Conservation (phyloP, 345 rosid species). For the Sisymbrium altissimum region DNA sequence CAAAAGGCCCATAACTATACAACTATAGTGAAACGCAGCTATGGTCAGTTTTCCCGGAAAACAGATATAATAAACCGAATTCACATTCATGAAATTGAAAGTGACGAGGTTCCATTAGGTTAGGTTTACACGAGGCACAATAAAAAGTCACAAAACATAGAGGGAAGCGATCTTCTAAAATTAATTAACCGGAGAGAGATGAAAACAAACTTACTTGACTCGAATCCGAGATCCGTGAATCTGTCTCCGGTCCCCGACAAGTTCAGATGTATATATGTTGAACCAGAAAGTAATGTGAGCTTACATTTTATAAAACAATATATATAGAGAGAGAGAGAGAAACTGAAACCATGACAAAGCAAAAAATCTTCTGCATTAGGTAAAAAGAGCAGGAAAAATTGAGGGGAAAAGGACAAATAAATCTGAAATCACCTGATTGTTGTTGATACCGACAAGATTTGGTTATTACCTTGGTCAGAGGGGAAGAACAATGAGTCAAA, state of each 20-base stretch:
- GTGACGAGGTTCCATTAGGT: not conserved
- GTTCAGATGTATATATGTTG: not conserved
- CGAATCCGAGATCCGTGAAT: not conserved
- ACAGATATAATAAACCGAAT: not conserved
- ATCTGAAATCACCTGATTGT: slow-evolving; percentile 1
- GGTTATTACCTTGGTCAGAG: slow-evolving; percentile 19
- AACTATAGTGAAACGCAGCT: not conserved
- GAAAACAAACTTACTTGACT: not conserved
- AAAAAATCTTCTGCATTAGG: slow-evolving; percentile 13
- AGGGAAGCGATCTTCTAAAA: not conserved
- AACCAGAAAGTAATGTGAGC: not conserved
- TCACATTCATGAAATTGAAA: not conserved
- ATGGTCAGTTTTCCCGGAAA: not conserved
- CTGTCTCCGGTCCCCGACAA: not conserved
- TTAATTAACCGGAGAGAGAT: not conserved
- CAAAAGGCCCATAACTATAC: not conserved
- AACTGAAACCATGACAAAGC: not conserved
- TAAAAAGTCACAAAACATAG: not conserved
- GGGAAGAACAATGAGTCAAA: slow-evolving; percentile 12
- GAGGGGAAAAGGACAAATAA: not conserved
- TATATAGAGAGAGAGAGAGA: not conserved
- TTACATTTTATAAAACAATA: not conserved
- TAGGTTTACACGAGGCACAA: not conserved
- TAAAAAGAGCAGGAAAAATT: not conserved
- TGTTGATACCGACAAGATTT: slow-evolving; percentile 18